Evolutionary conservation across 768 basidiomycete genomes (phyloP), one percentile per base, ranked within the genome.

Genomic region (Lentinula aciculospora): DNA sequence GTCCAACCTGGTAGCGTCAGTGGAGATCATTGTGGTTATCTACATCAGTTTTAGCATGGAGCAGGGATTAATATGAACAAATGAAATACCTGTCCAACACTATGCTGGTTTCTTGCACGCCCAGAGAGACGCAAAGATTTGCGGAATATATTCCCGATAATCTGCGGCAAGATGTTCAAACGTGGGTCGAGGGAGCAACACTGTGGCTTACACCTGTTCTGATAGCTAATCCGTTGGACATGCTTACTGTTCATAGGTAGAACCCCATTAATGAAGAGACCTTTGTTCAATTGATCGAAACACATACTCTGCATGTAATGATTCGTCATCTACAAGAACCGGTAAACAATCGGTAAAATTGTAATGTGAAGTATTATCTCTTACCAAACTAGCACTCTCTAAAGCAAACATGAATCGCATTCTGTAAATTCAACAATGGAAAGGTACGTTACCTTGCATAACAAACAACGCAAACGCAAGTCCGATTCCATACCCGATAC

Each of bases 81-180:
- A n/a, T 37, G 6, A 21, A 19, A 13, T 34, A 56, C 54, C 44
- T 57, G 75, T 0, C 88, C 88, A 40, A 82, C 81, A 19, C 76
- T 81, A 64, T 87, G 84, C 42, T 81, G 74, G 27, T 79, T 59
- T 19, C 85, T 75, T 8, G 85, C 75, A 49, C 79, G 75, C 0
- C 82, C 81, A 15, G 86, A 89, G 0, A 89, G 70, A 12, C 86
- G 79, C 37, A 89, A 70, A 0, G 85, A 83, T 66, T 90, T 90
- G 21, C 85, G 78, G 61, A 84, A 83, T 31, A 88, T 81, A 29
- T 63, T 66, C 2, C 76, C 78, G 36, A 78, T 75, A 27, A 77
- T 58, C 75, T 77, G 47, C 29, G n/a, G 31, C 3, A 53, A 40
- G 39, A 31, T 23, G 44, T 37, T 28, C 12, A 28, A 8, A 40